Percentiles rank a stretch among this genome's conserved stretches.
phyloP scores from a whole-genome alignment of 106 monocot species.

The Allium sativum region DNA sequence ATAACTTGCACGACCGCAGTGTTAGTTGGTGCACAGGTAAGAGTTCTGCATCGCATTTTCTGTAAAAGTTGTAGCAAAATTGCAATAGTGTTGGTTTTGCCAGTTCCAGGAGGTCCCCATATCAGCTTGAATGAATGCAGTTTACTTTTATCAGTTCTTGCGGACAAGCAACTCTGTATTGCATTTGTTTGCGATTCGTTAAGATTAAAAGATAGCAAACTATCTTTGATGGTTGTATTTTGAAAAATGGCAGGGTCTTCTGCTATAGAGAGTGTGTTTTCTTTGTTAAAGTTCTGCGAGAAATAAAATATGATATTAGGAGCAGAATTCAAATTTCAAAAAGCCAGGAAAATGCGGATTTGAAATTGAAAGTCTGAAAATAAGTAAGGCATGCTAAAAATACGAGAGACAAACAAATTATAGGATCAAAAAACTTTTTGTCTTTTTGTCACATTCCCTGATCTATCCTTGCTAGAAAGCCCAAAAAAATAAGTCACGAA shows the following conservation, averaged over 20 bases:
- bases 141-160: neutral
- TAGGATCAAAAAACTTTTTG: no score
- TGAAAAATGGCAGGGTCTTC: neutral
- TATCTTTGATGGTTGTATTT: neutral
- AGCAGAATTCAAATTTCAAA: neutral
- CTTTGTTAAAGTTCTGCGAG: no score
- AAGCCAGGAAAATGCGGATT: no score
- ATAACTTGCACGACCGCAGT: slow-evolving; percentile 34
- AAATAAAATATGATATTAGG: neutral
- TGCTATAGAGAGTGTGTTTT: neutral
- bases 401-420: no score
- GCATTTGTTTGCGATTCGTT: slow-evolving; percentile 24
- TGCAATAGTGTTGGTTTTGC: slow-evolving; percentile 54
- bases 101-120: slow-evolving; percentile 81
- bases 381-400: no score
- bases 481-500: no score
- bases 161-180: slow-evolving; percentile 11
- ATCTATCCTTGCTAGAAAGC: no score
- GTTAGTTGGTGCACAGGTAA: slow-evolving; percentile 72
- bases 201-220: neutral
- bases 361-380: no score
- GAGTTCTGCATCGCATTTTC: slow-evolving; percentile 22
- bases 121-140: slow-evolving; percentile 27
- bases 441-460: no score
- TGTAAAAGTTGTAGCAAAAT: slow-evolving; percentile 27